These are phyloP conservation scores for Solanum chaucha DNA, from an alignment of 257 asterid species.

Conservation along the genomic window DNA sequence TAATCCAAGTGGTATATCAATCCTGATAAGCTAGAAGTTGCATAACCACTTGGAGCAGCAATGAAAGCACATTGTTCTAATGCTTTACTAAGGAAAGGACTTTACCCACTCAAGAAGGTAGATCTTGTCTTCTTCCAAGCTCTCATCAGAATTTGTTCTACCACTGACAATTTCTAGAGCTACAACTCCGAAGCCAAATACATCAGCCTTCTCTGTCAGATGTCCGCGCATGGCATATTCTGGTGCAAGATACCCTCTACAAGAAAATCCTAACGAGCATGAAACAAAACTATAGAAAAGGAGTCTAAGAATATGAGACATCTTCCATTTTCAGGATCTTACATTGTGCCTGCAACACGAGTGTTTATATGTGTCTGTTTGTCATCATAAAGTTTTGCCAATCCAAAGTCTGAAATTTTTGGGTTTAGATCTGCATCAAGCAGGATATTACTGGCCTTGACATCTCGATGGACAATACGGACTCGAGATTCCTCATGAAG, in stretches of 20 bases:
- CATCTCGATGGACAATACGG: conserved; percentile 63
- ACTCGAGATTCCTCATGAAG: conserved; percentile 68
- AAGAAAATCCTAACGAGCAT: background rate
- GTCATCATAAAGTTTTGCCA: conserved; percentile 69
- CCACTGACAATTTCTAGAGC: conserved; percentile 58
- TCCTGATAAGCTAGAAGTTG: background rate
- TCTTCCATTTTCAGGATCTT: conserved; percentile 10
- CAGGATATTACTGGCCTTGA: conserved; percentile 68
- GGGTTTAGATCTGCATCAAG: conserved; percentile 55
- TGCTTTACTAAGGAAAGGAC: background rate
- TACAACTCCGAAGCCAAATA: conserved; percentile 64
- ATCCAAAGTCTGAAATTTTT: conserved; percentile 67
- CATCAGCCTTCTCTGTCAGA: conserved; percentile 62
- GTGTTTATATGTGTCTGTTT: conserved; percentile 77
- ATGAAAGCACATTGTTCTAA: background rate
- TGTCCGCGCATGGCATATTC: conserved; percentile 77
- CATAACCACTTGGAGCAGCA: background rate
- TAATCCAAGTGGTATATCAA: background rate
- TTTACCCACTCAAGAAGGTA: conserved; percentile 79
- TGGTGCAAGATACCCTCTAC: conserved; percentile 75
- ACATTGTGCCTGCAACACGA: conserved; percentile 85
- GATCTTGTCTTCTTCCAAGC: conserved; percentile 34
- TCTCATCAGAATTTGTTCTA: conserved; percentile 52
- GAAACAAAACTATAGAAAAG: background rate
- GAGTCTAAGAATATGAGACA: background rate